Percentiles rank a stretch among this genome's conserved stretches.
These are phyloP conservation scores for Curvularia eragrostidis DNA, from an alignment of 2,329 filamentous ascomycete species.

Conservation along the genomic window DNA sequence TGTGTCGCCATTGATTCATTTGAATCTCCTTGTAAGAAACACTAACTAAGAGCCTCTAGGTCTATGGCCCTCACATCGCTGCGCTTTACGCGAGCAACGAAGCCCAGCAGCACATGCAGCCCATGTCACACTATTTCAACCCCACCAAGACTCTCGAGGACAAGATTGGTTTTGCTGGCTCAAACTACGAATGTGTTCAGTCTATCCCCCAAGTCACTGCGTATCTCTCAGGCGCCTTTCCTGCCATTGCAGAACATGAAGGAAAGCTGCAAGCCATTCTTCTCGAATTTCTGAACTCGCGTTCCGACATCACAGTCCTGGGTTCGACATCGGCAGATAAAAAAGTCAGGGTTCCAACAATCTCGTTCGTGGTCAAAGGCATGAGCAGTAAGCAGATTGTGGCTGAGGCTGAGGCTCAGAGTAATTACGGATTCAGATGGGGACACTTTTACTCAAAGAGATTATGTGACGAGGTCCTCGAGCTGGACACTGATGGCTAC, in stretches of 20 bases:
- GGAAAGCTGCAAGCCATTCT: constrained; percentile 64
- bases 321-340: constrained; percentile 61
- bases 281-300: constrained; percentile 63
- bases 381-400: constrained; percentile 65
- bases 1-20: constrained; percentile 18
- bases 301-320: constrained; percentile 63
- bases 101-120: constrained; percentile 63
- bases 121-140: constrained; percentile 74
- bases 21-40: not conserved
- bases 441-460: constrained; percentile 74
- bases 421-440: constrained; percentile 68
- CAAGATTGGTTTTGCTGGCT: constrained; percentile 72
- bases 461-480: constrained; percentile 65
- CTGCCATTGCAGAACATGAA: constrained; percentile 64
- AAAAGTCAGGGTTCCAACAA: constrained; percentile 64
- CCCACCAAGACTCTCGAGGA: constrained; percentile 64
- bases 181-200: constrained; percentile 73
- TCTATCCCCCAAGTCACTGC: constrained; percentile 66
- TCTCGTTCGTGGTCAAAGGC: constrained; percentile 70
- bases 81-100: constrained; percentile 69
- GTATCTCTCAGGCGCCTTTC: constrained; percentile 61
- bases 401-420: constrained; percentile 65
- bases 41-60: constrained; percentile 39
- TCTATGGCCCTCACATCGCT: constrained; percentile 78
- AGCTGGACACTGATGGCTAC: constrained; percentile 63